Conservation (phyloP, 768 basidiomycete species). For the Candolleomyces efflorescens region DNA sequence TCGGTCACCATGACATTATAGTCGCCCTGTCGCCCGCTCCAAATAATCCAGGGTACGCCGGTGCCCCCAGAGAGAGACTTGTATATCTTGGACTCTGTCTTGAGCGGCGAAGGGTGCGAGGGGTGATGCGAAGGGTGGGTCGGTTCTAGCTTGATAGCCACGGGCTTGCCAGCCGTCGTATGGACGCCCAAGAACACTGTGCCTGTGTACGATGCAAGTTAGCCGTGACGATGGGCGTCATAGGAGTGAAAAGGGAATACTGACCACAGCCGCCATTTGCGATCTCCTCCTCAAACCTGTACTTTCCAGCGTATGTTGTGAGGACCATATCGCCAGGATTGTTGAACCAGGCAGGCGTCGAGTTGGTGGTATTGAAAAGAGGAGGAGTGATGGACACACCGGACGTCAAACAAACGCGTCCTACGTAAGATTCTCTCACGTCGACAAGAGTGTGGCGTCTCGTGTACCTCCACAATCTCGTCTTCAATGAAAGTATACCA, state of each 20-base stretch:
- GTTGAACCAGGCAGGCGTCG: no score
- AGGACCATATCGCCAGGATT: conserved; percentile 18
- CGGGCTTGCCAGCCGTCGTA: conserved; percentile 77
- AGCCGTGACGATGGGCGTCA: not conserved
- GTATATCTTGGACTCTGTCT: conserved; percentile 90
- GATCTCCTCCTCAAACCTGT: conserved; percentile 74
- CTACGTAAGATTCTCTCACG: no score
- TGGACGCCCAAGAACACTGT: conserved; percentile 78
- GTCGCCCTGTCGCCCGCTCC: conserved; percentile 86
- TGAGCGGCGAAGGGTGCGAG: conserved; percentile 60
- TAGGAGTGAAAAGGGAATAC: conserved; percentile 17
- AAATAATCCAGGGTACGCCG: conserved; percentile 90
- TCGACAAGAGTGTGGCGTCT: no score
- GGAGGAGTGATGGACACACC: no score
- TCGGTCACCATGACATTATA: conserved; percentile 99
- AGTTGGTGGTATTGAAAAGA: no score
- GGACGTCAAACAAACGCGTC: no score
- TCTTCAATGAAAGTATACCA: no score
- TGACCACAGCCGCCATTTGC: conserved; percentile 76
- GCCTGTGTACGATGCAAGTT: conserved; percentile 35
- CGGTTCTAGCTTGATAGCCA: conserved; percentile 80
- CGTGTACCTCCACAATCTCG: no score
- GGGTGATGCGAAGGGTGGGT: conserved; percentile 27
- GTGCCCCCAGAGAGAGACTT: conserved; percentile 86
- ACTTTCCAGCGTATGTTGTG: conserved; percentile 67